Evolutionary conservation across 495 filamentous ascomycete genomes (phyloP).

Genomic region (Penicillium alfredii): DNA sequence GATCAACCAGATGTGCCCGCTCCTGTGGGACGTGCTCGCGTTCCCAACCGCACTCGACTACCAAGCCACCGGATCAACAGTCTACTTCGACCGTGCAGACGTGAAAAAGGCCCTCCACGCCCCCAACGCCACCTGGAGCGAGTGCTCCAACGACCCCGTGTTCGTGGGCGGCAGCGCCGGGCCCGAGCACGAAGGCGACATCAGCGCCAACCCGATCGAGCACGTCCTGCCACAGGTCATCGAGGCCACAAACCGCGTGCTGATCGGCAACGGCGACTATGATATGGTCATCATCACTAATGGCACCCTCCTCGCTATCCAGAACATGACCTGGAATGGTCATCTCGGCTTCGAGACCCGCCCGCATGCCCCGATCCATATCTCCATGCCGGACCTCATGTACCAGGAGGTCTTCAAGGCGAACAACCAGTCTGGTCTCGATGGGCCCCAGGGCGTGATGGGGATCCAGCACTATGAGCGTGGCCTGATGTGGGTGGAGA

Average conservation of each 20-base stretch:
- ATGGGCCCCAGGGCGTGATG: constrained; percentile 49
- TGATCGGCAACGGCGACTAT: constrained; percentile 53
- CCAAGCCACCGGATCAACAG: constrained; percentile 32
- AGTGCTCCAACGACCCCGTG: constrained; percentile 36
- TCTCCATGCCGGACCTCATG: constrained; percentile 31
- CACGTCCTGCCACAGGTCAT: constrained; percentile 56
- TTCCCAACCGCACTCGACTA: constrained; percentile 39
- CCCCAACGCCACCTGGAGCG: constrained; percentile 40
- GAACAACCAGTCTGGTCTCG: constrained; percentile 21
- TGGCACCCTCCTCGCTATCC: constrained; percentile 57
- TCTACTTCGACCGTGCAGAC: constrained; percentile 54
- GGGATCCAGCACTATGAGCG: constrained; percentile 64
- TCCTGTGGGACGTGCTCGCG: constrained; percentile 44
- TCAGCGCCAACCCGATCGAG: constrained; percentile 38
- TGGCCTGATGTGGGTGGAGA: constrained; percentile 61
- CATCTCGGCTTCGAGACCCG: constrained; percentile 50
- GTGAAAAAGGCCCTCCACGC: constrained; percentile 57
- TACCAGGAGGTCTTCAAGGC: constrained; percentile 26
- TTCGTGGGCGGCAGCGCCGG: constrained; percentile 39
- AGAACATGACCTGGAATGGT: constrained; percentile 67
- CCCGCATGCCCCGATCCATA: constrained; percentile 35
- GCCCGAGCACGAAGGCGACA: constrained; percentile 34
- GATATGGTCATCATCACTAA: constrained; percentile 58
- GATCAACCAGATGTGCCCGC: constrained; percentile 41
- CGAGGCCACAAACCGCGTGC: constrained; percentile 52